Conservation (phyloP, 148 eudicot species). For the Cornus suecica region DNA sequence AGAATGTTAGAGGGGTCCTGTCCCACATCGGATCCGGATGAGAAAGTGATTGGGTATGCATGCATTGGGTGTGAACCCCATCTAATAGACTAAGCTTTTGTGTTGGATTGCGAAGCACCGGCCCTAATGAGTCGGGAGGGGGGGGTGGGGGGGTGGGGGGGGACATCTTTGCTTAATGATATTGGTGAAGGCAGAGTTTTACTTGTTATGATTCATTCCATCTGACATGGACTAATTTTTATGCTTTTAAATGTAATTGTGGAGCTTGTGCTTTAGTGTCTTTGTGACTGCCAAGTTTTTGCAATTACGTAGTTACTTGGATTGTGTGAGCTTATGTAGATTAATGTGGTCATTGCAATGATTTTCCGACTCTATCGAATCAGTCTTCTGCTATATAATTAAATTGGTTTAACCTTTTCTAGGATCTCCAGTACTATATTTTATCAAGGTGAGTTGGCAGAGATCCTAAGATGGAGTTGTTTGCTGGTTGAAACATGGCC, state of each 20-base stretch:
- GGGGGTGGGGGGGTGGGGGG: neutral
- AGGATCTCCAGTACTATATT: no score
- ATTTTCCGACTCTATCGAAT: neutral
- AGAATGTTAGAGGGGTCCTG: no score
- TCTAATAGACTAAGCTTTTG: no score
- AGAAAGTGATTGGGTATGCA: no score
- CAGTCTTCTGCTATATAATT: neutral
- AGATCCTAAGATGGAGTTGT: neutral
- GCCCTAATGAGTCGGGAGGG: neutral
- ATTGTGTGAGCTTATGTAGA: no score
- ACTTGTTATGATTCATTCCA: neutral
- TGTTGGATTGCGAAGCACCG: neutral
- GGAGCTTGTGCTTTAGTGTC: neutral
- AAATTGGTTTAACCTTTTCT: neutral
- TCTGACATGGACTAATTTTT: neutral
- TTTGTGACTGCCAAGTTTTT: neutral
- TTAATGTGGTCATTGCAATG: neutral
- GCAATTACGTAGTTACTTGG: neutral
- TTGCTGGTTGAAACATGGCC: slow-evolving; percentile 7
- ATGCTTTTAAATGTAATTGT: neutral
- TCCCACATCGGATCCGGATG: no score
- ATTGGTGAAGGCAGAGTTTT: neutral
- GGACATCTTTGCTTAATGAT: no score
- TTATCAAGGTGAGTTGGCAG: no score
- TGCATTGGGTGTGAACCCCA: no score